These are phyloP conservation scores for Pseudocercospora pini-densiflorae DNA, from an alignment of 2,329 filamentous ascomycete genomes.

Conservation along the genomic window DNA sequence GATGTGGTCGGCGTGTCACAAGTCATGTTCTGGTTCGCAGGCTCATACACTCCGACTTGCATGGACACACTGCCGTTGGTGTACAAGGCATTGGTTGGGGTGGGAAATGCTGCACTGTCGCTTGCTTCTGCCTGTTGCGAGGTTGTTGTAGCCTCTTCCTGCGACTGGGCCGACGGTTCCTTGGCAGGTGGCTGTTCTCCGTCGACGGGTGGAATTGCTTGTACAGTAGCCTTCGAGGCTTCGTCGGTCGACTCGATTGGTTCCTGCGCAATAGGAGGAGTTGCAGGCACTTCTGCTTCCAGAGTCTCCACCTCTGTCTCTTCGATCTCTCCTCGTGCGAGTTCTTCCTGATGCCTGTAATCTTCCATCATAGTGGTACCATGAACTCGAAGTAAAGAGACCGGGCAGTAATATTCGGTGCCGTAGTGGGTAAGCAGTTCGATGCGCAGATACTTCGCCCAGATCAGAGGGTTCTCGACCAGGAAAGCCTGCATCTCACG, in stretches of 20 bases:
- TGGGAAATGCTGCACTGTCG: constrained; percentile 1
- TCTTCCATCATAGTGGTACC: constrained; percentile 95
- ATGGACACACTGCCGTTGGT: constrained; percentile 15
- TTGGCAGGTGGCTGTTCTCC: neutral
- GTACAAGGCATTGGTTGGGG: neutral
- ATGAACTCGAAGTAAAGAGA: constrained; percentile 89
- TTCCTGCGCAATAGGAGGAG: constrained; percentile 21
- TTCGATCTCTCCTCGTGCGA: constrained; percentile 58
- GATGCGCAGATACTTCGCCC: constrained; percentile 89
- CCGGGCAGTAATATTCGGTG: constrained; percentile 93
- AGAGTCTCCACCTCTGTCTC: constrained; percentile 52
- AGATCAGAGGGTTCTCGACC: constrained; percentile 92
- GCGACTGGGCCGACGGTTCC: neutral
- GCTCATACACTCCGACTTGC: constrained; percentile 24
- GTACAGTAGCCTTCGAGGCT: constrained; percentile 12
- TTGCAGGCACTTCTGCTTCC: constrained; percentile 25
- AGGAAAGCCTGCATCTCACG: constrained; percentile 93
- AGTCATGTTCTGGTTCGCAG: constrained; percentile 24
- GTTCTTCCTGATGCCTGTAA: constrained; percentile 83
- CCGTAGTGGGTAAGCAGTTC: constrained; percentile 95
- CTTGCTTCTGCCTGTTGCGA: neutral
- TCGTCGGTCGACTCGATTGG: constrained; percentile 22
- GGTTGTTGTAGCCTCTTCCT: neutral
- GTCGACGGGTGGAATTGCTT: constrained; percentile 18
- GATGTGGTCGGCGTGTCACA: constrained; percentile 13